phyloP scores from a whole-genome alignment of 129 eudicot species.

The Tagetes erecta region DNA sequence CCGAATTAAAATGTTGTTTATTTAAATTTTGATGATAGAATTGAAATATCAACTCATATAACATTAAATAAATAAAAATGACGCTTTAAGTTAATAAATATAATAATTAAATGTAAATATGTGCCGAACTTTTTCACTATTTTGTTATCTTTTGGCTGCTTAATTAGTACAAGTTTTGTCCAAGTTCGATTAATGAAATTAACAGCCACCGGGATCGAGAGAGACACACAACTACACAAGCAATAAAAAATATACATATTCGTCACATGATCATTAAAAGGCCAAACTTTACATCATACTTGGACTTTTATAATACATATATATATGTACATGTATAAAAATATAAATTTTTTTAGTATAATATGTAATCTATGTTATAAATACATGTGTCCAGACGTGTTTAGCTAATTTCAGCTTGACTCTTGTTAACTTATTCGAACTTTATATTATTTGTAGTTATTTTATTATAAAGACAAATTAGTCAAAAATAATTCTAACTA shows the following conservation, averaged over 20 bases:
- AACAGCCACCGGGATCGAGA: slow-evolving; percentile 25
- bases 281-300: neutral
- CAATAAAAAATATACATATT: neutral
- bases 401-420: too few relatives aligned
- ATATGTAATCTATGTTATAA: too few relatives aligned
- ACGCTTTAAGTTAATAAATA: neutral
- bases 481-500: too few relatives aligned
- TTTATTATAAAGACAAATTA: too few relatives aligned
- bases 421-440: too few relatives aligned
- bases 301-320: neutral
- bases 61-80: neutral
- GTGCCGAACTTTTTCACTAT: neutral
- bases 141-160: slow-evolving; percentile 19
- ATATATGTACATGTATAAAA: too few relatives aligned
- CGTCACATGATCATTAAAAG: neutral
- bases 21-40: neutral
- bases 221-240: neutral
- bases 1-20: neutral
- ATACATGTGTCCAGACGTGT: too few relatives aligned
- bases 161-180: slow-evolving; percentile 13
- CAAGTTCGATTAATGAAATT: slow-evolving; percentile 22
- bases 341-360: too few relatives aligned
- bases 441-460: too few relatives aligned
- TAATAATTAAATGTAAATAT: neutral
- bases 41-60: neutral